These are phyloP conservation scores for Penicillium alfredii DNA, from an alignment of 495 filamentous ascomycete genomes.

Conservation along the genomic window DNA sequence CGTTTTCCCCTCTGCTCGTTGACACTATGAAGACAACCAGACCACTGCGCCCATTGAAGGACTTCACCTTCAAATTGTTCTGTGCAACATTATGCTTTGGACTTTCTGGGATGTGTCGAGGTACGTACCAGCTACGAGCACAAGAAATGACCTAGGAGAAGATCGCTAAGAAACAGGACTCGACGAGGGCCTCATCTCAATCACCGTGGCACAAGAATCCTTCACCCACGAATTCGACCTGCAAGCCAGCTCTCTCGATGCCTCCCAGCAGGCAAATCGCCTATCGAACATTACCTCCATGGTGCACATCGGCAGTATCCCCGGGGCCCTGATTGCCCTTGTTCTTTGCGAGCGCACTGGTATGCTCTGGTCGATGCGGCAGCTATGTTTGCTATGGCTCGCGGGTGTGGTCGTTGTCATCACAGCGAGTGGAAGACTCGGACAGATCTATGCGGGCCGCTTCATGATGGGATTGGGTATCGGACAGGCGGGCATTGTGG, in stretches of 20 bases:
- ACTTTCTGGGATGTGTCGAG: slow-evolving; percentile 14
- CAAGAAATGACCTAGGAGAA: too few relatives aligned
- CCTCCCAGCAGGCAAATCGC: slow-evolving; percentile 40
- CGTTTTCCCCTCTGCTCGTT: too few relatives aligned
- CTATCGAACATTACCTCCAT: slow-evolving; percentile 58
- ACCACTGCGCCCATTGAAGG: background rate
- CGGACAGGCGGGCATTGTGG: slow-evolving; percentile 54
- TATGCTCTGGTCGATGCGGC: slow-evolving; percentile 54
- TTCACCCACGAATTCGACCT: slow-evolving; percentile 16
- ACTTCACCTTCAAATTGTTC: slow-evolving; percentile 9
- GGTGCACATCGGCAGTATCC: slow-evolving; percentile 57
- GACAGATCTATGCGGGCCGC: slow-evolving; percentile 52
- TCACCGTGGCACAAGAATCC: slow-evolving; percentile 24
- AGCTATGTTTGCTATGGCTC: slow-evolving; percentile 53
- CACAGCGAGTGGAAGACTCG: slow-evolving; percentile 45
- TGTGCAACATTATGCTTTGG: slow-evolving; percentile 17
- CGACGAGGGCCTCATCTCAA: slow-evolving; percentile 55
- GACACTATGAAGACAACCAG: too few relatives aligned
- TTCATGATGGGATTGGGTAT: slow-evolving; percentile 58
- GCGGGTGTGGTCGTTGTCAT: slow-evolving; percentile 54
- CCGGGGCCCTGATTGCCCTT: slow-evolving; percentile 53
- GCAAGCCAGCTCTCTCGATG: slow-evolving; percentile 38
- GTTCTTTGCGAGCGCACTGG: slow-evolving; percentile 53
- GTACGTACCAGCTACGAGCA: slow-evolving; percentile 1
- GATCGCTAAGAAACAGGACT: slow-evolving; percentile 18